Evolutionary conservation across 768 basidiomycete genomes (phyloP).

Genomic region (Gloeostereum incarnatum): DNA sequence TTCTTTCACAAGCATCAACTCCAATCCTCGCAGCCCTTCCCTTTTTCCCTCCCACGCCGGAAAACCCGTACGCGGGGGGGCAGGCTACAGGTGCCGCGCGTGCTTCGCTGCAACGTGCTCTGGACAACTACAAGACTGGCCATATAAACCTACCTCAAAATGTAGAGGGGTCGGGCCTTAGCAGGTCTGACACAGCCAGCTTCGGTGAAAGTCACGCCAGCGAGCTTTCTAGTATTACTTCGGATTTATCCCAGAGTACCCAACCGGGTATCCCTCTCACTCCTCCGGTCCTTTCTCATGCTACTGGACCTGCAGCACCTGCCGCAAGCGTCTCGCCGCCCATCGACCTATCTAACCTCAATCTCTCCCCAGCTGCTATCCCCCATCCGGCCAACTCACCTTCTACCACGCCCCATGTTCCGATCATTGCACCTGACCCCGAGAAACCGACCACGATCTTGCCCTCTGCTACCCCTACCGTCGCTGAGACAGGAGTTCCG

Average conservation of each 20-base stretch:
- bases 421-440: conserved; percentile 19
- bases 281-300: conserved; percentile 24
- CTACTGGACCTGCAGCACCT: conserved; percentile 7
- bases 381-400: conserved; percentile 13
- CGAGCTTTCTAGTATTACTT: conserved; percentile 54
- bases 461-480: conserved; percentile 45
- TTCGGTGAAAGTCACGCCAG: conserved; percentile 79
- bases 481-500: conserved; percentile 73
- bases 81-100: conserved; percentile 60
- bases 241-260: conserved; percentile 12
- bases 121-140: conserved; percentile 73
- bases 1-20: conserved; percentile 63
- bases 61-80: conserved; percentile 50
- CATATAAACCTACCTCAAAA: conserved; percentile 43
- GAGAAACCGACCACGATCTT: conserved; percentile 15
- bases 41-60: conserved; percentile 48
- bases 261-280: conserved; percentile 31
- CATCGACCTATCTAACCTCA: conserved; percentile 23
- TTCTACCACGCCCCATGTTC: conserved; percentile 9
- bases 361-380: conserved; percentile 29
- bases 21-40: conserved; percentile 58
- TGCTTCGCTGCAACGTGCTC: conserved; percentile 65
- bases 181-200: conserved; percentile 66
- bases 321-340: conserved; percentile 14
- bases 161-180: conserved; percentile 40